Conservation (phyloP, 345 rosid genomes). For the Microcos paniculata region DNA sequence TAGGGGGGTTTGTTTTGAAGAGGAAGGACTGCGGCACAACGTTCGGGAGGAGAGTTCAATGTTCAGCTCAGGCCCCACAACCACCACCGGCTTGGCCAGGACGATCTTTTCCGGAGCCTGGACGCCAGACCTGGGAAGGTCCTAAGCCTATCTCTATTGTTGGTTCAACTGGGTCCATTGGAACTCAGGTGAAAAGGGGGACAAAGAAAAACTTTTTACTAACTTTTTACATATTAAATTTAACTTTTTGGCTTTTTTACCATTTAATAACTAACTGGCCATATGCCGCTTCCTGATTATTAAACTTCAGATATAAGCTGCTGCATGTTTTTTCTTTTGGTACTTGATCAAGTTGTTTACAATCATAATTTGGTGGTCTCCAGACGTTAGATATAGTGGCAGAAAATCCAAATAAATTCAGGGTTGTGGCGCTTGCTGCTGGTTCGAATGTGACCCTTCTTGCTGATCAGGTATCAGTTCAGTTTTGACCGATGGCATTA, state of each 20-base stretch:
- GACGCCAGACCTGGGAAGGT: slow-evolving; percentile 76
- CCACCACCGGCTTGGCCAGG: slow-evolving; percentile 98
- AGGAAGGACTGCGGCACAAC: slow-evolving; percentile 44
- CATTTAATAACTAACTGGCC: background rate
- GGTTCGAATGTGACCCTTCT: slow-evolving; percentile 95
- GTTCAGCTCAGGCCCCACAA: slow-evolving; percentile 53
- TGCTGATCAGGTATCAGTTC: slow-evolving; percentile 69
- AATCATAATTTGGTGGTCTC: slow-evolving; percentile 14
- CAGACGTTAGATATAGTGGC: slow-evolving; percentile 93
- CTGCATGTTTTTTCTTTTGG: background rate
- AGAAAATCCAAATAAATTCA: slow-evolving; percentile 86
- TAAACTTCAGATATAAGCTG: background rate
- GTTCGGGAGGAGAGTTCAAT: slow-evolving; percentile 52
- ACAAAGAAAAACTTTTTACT: background rate
- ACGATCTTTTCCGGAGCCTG: slow-evolving; percentile 67
- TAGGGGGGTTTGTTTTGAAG: slow-evolving; percentile 60
- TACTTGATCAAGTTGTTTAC: background rate
- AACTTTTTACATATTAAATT: background rate
- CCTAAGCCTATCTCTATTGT: slow-evolving; percentile 88
- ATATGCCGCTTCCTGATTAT: background rate
- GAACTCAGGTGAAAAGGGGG: slow-evolving; percentile 74
- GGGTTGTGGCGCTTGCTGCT: slow-evolving; percentile 91
- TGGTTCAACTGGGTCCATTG: slow-evolving; percentile 98
- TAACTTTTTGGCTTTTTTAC: background rate
- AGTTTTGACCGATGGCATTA: background rate